Conservation (phyloP, 2,329 filamentous ascomycete genomes). For the Stachybotrys echinatus region DNA sequence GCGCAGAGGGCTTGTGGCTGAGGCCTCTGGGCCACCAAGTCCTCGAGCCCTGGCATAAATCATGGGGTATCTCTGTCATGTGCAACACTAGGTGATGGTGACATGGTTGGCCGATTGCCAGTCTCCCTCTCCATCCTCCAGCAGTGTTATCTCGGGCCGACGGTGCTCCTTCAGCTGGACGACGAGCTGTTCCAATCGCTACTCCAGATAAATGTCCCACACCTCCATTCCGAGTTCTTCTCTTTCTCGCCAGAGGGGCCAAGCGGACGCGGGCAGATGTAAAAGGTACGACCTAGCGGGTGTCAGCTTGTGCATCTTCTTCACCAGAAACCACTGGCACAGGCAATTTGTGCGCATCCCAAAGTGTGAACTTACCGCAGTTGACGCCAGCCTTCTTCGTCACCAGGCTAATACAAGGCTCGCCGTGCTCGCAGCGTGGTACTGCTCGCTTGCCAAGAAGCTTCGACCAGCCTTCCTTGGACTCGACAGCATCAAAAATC, state of each 20-base stretch:
- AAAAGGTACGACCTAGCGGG: conserved; percentile 52
- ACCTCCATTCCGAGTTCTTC: conserved; percentile 79
- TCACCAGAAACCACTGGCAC: neutral
- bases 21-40: no score
- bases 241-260: conserved; percentile 84
- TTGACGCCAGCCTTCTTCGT: conserved; percentile 91
- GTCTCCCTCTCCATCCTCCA: no score
- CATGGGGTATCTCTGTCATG: no score
- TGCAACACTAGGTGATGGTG: no score
- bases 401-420: conserved; percentile 75
- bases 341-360: neutral
- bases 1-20: no score
- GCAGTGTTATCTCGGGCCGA: neutral
- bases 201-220: conserved; percentile 74
- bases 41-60: no score
- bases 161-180: neutral
- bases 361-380: conserved; percentile 50
- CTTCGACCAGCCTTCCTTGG: conserved; percentile 81
- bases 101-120: no score
- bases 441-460: conserved; percentile 69
- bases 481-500: conserved; percentile 62
- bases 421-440: conserved; percentile 81
- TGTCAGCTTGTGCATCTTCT: neutral
- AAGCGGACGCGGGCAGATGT: conserved; percentile 64
- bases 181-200: conserved; percentile 46